These are phyloP conservation scores for Fomitopsis palustris DNA, from an alignment of 1,284 basidiomycete species.

Conservation along the genomic window DNA sequence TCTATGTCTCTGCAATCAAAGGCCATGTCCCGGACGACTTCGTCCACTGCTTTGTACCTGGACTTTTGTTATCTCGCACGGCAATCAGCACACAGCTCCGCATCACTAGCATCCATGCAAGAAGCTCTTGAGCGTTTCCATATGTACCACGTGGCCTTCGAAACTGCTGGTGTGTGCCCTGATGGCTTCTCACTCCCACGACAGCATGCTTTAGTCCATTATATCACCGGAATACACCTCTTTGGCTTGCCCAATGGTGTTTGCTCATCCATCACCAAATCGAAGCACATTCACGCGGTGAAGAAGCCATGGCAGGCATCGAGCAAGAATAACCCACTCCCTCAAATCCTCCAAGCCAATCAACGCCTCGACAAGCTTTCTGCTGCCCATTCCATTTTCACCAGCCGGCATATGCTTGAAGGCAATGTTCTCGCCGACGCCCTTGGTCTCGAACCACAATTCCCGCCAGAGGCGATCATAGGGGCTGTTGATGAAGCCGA, in stretches of 20 bases:
- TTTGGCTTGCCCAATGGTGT: conserved; percentile 2
- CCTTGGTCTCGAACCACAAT: not conserved
- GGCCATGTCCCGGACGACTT: too few relatives aligned
- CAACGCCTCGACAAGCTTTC: too few relatives aligned
- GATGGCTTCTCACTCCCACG: conserved; percentile 7
- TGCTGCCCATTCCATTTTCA: not conserved
- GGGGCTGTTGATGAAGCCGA: too few relatives aligned
- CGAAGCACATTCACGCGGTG: conserved; percentile 2
- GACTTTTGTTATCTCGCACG: too few relatives aligned
- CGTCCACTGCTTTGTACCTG: too few relatives aligned
- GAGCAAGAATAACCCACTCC: too few relatives aligned
- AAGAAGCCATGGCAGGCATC: not conserved
- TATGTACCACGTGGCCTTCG: not conserved
- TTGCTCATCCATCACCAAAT: conserved; percentile 4
- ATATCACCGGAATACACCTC: conserved; percentile 1
- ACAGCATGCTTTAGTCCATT: conserved; percentile 12
- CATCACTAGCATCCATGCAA: too few relatives aligned
- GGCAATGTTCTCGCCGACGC: not conserved
- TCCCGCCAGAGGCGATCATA: too few relatives aligned
- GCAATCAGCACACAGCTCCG: too few relatives aligned
- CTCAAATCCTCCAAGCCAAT: too few relatives aligned
- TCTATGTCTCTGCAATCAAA: conserved; percentile 16
- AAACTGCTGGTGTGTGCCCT: not conserved
- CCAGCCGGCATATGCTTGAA: not conserved
- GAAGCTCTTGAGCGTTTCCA: conserved; percentile 2